Base-by-base conservation (phyloP, 2,329 filamentous ascomycete species). In the Fusarium phyllophilum region DNA sequence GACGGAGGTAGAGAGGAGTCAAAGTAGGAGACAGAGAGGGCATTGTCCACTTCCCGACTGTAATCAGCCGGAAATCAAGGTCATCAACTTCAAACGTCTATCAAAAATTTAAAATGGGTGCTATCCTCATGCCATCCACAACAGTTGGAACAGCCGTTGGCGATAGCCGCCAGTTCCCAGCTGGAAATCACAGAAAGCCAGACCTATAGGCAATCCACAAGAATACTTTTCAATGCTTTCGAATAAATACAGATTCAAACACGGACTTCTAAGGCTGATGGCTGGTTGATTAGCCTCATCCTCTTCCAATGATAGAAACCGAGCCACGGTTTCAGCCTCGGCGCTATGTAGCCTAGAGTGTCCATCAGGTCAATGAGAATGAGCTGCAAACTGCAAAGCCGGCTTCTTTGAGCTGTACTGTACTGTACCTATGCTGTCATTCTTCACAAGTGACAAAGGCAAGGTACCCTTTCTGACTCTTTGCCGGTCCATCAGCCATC, bases 321-420 rank as follows among this genome's bases (percentile, higher is more conserved):
- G 71, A 78, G 74, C 76, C 74, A 75, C 65, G 72, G 74, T 77
- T 77, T 78, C 77, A 77, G 72, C 66, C 72, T 65, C 66, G 62
- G 70, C 56, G 67, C 73, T 67, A 76, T 70, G 76, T 65, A 74
- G 54, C 60, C 62, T 44, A 44, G 41, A 39, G 31, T 55, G 73
- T 67, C 63, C 67, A 66, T 77, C n/a, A n/a, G 22, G 48, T 51
- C 49, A 31, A 65, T 62, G 56, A 54, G 24, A 46, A 33, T 29
- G 18, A 41, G 69, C 42, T 56, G 29, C 34, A 34, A 18, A 54
- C 17, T 52, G 52, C 26, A 18, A 44, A 46, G 41, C 65, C 65
- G 45, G 31, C 41, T 33, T 68, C 68, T 67, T 54, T 39, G 51
- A 36, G 20, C 31, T 61, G 52, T 26, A 26, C 36, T 12, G 51